Evolutionary conservation across 1,139 yeast genomes (phyloP).

Genomic region (Blastobotrys aristatus): DNA sequence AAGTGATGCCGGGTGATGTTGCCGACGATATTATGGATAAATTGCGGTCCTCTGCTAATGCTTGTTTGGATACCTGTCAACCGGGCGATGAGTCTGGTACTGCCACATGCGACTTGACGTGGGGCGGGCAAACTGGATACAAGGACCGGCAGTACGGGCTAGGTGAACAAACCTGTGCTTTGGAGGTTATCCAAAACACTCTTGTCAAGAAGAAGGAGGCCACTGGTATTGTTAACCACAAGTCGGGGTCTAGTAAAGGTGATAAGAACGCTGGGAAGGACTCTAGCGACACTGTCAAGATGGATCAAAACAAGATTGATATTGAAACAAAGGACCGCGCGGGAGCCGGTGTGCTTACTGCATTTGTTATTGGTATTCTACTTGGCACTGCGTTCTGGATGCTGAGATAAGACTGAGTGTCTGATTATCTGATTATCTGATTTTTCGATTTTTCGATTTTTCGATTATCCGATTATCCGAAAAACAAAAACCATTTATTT

Average conservation of each 20-base stretch:
- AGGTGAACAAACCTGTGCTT: constrained; percentile 89
- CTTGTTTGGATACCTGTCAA: constrained; percentile 75
- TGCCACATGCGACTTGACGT: constrained; percentile 62
- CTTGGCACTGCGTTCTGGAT: constrained; percentile 73
- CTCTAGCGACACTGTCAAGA: constrained; percentile 16
- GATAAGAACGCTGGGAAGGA: constrained; percentile 33
- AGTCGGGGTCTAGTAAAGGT: constrained; percentile 45
- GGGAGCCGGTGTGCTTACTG: constrained; percentile 84
- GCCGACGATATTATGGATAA: constrained; percentile 47
- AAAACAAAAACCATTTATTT: too few relatives aligned
- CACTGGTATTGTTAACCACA: constrained; percentile 37
- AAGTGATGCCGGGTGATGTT: constrained; percentile 63
- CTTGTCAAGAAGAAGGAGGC: constrained; percentile 54
- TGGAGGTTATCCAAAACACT: constrained; percentile 68
- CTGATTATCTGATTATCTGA: too few relatives aligned
- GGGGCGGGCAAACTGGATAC: constrained; percentile 47
- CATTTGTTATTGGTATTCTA: constrained; percentile 58
- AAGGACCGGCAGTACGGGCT: constrained; percentile 82
- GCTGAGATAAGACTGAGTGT: constrained; percentile 35
- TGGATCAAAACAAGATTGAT: constrained; percentile 24
- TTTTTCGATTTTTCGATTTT: too few relatives aligned
- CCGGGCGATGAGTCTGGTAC: constrained; percentile 90
- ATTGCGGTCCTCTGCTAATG: constrained; percentile 61
- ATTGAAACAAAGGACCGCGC: constrained; percentile 60
- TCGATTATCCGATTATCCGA: too few relatives aligned